Evolutionary conservation across 768 basidiomycete genomes (phyloP), one percentile per base, ranked within the genome.

Genomic region (Agaricus blazei): DNA sequence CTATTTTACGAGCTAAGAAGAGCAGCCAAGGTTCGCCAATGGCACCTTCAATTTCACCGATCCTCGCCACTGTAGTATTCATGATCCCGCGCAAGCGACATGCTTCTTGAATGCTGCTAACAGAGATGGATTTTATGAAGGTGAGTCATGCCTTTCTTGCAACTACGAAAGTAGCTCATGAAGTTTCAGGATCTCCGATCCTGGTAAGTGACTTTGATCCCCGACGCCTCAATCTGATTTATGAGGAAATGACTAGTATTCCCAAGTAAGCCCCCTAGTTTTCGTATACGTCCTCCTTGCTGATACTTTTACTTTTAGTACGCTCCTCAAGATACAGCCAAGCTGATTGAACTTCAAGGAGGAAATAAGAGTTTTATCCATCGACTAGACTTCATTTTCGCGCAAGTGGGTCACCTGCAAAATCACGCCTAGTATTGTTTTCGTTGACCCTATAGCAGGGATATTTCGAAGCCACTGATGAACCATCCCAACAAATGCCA

Each of bases 401-500:
- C 79, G 41, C 67, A 83, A 60, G 80, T 79, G 54, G 38, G 58
- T 47, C n/a, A 49, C 48, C 9, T 19, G 12, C 19, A 15, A 19
- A 34, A 41, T 41, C n/a, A 15, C 40, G n/a, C 5, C 40, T 15
- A 15, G 15, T 19, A 19, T 14, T 5, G 11, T 12, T 15, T 11
- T 41, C 24, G 3, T 7, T 43, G 19, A 23, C 43, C 26, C 14
- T 5, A 34, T 4, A 19, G 12, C 48, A 84, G 77, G 71, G 72
- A 40, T 86, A 83, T 65, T 85, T 85, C 58, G 84, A 85, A 55
- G 70, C 75, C 0, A 83, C 83, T 8, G 75, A 86, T 61, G 84
- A 86, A 60, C 83, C 83, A 0, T 84, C 83, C 2, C 82, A 84
- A 59, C 82, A 84, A 59, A 85, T 86, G 60, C 83, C 83, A 0